Evolutionary conservation across 495 filamentous ascomycete genomes (phyloP).

Genomic region (Penicillium silybi): DNA sequence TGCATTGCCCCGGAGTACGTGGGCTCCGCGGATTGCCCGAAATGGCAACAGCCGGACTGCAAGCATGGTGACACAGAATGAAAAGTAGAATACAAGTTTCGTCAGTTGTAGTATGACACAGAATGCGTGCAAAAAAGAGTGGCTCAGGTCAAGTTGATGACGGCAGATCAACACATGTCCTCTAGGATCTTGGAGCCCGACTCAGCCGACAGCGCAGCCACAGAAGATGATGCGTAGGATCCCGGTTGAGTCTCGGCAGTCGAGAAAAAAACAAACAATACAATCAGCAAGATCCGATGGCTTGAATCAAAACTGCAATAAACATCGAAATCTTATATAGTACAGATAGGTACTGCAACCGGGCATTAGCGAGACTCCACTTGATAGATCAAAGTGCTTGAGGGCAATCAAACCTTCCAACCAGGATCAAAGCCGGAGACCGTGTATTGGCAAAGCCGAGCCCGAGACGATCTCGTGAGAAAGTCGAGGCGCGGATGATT

Average conservation of each 20-base stretch:
- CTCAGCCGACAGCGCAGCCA: neutral
- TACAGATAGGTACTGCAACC: conserved; percentile 1
- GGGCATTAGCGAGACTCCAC: neutral
- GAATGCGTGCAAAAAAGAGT: neutral
- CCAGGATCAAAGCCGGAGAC: neutral
- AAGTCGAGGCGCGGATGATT: conserved; percentile 6
- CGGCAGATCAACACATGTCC: neutral
- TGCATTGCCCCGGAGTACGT: neutral
- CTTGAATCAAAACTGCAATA: neutral
- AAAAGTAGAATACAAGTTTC: neutral
- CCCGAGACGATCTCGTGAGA: neutral
- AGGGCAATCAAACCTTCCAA: neutral
- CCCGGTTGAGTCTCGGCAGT: neutral
- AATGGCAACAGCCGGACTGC: conserved; percentile 4
- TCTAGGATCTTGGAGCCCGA: neutral
- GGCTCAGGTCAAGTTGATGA: neutral
- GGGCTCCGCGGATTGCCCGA: conserved; percentile 7
- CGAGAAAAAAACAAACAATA: neutral
- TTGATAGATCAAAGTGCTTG: neutral
- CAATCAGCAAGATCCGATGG: neutral
- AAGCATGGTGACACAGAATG: conserved; percentile 17
- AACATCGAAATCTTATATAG: neutral
- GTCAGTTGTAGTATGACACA: neutral
- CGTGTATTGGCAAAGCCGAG: conserved; percentile 1
- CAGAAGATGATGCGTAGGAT: neutral